Conservation (phyloP, 441 rosid species). For the Rhodomyrtus psidioides region DNA sequence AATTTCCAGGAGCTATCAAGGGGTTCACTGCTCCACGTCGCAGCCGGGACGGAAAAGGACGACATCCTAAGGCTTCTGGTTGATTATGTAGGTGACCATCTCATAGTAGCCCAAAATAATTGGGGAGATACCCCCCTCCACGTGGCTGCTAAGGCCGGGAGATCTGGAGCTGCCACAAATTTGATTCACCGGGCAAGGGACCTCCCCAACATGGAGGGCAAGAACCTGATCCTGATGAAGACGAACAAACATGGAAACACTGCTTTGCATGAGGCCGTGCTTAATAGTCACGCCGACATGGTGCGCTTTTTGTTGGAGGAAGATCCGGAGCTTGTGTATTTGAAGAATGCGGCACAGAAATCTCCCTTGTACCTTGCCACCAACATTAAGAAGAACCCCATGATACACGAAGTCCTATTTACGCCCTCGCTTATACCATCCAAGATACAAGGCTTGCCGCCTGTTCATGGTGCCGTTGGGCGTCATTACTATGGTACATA, state of each 20-base stretch:
- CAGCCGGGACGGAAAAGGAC: neutral
- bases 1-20: too few relatives aligned
- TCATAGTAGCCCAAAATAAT: neutral
- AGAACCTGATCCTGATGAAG: neutral
- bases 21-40: too few relatives aligned
- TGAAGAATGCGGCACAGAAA: neutral
- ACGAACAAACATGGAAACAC: neutral
- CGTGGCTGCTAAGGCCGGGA: neutral
- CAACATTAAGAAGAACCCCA: accelerated
- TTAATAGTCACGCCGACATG: accelerated
- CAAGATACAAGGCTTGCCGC: neutral
- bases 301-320: neutral
- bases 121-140: neutral
- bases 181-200: neutral
- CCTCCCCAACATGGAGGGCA: neutral
- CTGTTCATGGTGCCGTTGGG: neutral
- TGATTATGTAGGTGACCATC: neutral
- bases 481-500: accelerated
- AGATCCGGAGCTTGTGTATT: neutral
- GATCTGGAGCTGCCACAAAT: too few relatives aligned
- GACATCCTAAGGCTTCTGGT: neutral
- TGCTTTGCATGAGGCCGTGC: neutral
- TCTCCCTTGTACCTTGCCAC: neutral
- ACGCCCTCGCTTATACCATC: neutral
- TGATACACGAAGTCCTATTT: neutral